Conservation (phyloP, 306 rosid species). For the Corylus avellana region DNA sequence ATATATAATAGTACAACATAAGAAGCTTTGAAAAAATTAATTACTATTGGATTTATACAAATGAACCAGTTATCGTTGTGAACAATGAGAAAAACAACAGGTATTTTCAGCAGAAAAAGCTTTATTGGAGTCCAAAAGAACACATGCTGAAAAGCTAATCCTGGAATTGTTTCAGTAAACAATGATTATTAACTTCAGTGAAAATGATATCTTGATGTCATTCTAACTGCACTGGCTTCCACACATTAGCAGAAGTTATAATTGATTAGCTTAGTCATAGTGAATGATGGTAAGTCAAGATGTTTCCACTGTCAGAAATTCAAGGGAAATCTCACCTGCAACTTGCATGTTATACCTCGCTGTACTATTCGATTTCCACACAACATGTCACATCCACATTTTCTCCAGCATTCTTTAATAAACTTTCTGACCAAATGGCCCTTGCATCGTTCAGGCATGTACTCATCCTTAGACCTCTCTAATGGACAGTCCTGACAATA, state of each 20-base stretch:
- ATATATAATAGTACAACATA: neutral
- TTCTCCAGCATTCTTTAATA: conserved; percentile 95
- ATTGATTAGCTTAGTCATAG: conserved; percentile 5
- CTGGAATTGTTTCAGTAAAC: neutral
- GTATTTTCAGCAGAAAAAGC: neutral
- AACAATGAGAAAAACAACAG: neutral
- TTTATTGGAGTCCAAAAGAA: neutral
- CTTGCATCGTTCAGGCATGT: conserved; percentile 59
- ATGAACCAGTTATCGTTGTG: neutral
- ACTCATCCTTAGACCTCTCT: conserved; percentile 60
- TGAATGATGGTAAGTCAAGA: conserved; percentile 3
- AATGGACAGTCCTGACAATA: conserved; percentile 76
- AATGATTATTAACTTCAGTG: neutral
- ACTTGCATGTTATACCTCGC: conserved; percentile 71
- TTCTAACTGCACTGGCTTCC: neutral
- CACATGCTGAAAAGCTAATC: neutral
- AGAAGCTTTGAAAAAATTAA: neutral
- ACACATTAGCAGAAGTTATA: neutral
- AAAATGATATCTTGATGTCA: neutral
- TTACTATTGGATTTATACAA: neutral
- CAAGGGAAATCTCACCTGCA: conserved; percentile 65
- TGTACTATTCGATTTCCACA: conserved; percentile 95
- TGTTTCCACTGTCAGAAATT: conserved; percentile 21
- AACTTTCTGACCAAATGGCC: conserved; percentile 78
- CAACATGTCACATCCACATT: conserved; percentile 84